A percentile compares a stretch with the other conserved stretches of the same genome.
Evolutionary conservation across 2,329 filamentous ascomycete genomes (phyloP).

Genomic region (Colletotrichum echinochloae): DNA sequence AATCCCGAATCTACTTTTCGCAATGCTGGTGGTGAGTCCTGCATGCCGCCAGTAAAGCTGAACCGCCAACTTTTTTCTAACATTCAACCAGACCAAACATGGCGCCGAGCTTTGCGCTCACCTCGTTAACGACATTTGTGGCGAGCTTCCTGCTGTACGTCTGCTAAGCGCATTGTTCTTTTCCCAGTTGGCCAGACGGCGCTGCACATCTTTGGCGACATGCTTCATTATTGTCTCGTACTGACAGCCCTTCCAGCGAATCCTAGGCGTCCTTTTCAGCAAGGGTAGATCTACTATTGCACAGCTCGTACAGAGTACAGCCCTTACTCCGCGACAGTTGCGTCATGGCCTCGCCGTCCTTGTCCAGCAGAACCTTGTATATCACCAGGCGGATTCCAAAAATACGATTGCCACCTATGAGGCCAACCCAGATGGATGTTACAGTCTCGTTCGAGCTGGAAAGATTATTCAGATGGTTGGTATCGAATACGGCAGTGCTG

Average conservation of each 20-base stretch:
- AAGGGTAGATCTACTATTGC: conserved; percentile 81
- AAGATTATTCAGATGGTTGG: conserved; percentile 84
- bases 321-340: conserved; percentile 79
- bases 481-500: conserved; percentile 78
- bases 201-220: conserved; percentile 21
- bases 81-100: conserved; percentile 69
- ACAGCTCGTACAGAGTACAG: conserved; percentile 78
- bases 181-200: conserved; percentile 29
- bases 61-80: conserved; percentile 12
- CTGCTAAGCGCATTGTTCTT: background rate
- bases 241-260: conserved; percentile 69
- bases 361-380: conserved; percentile 88
- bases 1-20: conserved; percentile 49
- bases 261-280: conserved; percentile 82
- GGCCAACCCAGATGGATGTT: conserved; percentile 82
- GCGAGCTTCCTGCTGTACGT: conserved; percentile 90
- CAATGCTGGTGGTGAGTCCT: conserved; percentile 63
- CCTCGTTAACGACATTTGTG: conserved; percentile 89
- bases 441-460: conserved; percentile 83
- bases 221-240: background rate
- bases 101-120: conserved; percentile 90
- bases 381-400: conserved; percentile 74
- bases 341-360: conserved; percentile 86
- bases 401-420: conserved; percentile 81
- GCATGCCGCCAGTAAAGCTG: conserved; percentile 21